Evolutionary conservation across 805 yeast species (phyloP).

Genomic region (Metschnikowia vanudenii): DNA sequence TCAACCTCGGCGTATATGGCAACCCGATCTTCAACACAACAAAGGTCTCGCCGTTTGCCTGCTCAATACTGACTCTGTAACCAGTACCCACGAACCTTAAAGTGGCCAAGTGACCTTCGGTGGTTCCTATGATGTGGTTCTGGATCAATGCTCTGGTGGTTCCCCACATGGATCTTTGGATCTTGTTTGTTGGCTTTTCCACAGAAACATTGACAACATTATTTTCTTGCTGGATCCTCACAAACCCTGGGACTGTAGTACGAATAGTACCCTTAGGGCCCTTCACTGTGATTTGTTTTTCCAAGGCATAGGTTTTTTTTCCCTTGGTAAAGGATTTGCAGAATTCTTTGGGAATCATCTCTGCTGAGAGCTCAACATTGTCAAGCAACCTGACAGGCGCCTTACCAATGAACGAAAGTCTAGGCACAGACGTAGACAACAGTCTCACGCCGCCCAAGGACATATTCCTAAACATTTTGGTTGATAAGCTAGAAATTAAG

Average conservation of each 20-base stretch:
- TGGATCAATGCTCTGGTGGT: conserved; percentile 77
- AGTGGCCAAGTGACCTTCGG: conserved; percentile 88
- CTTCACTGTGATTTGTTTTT: conserved; percentile 55
- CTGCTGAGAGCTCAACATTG: conserved; percentile 52
- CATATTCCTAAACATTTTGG: conserved; percentile 15
- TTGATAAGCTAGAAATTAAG: neutral
- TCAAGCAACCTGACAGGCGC: conserved; percentile 68
- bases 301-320: conserved; percentile 52
- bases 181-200: conserved; percentile 51
- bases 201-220: conserved; percentile 54
- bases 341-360: conserved; percentile 48
- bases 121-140: conserved; percentile 81
- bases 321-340: conserved; percentile 70
- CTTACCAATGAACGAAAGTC: conserved; percentile 71
- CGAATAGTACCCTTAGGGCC: conserved; percentile 79
- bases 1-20: conserved; percentile 73
- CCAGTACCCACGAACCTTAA: conserved; percentile 95
- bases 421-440: conserved; percentile 13
- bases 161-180: conserved; percentile 93
- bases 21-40: conserved; percentile 85
- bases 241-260: conserved; percentile 71
- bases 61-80: conserved; percentile 81
- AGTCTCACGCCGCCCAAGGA: conserved; percentile 15
- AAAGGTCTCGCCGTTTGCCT: conserved; percentile 48
- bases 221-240: conserved; percentile 41